Base-by-base conservation (phyloP, 192 early-diverging fungal genomes). In the Irineochytrium annulatum region DNA sequence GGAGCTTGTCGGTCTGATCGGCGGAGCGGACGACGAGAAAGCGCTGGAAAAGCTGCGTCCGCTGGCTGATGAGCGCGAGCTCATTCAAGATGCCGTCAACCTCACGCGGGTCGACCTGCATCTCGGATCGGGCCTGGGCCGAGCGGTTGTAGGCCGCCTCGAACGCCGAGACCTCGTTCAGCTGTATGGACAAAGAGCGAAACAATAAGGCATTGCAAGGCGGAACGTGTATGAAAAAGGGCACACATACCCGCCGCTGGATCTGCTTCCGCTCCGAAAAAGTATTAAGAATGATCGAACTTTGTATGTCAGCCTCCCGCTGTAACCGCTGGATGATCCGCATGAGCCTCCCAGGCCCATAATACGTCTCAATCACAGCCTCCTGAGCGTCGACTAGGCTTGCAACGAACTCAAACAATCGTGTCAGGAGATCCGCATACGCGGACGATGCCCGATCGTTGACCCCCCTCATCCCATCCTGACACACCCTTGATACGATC, bases 331-430 rank as follows among this genome's bases (percentile, higher is more conserved):
- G 88, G 39, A 97, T 91, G 5, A 97, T 83, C 28, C 90, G 80
- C 26, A 95, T 64, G 84, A 95, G 91, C 31, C 84, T 84, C 8
- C 95, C 93, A 2, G 82, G 74, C 1, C 96, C 96, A 72, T 94
- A 97, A 57, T 89, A 79, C 5, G 79, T 70, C 59, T 93, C 83
- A 2, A 99, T 87, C 1, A 94, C 75, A 3, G 87, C 80, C 49
- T 92, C 86, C 60, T 96, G 91, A 57, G 87, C 84, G 70, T 96
- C 91, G 33, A 97, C 78, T n/a, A 93, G 78, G 2, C 81, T 71
- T 1, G 94, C 94, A 51, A 92, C 85, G 8, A 82, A 82, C 72
- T 99, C 96, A 71, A 94, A 99, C 43, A 99, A 67, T 22, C 80
- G 63, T 13, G 87, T 94, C n/a, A 96, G 56, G 8, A 87, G 77